Evolutionary conservation across 2,329 filamentous ascomycete genomes (phyloP), one percentile per base, ranked within the genome.

Genomic region (Cladosporium phlei): DNA sequence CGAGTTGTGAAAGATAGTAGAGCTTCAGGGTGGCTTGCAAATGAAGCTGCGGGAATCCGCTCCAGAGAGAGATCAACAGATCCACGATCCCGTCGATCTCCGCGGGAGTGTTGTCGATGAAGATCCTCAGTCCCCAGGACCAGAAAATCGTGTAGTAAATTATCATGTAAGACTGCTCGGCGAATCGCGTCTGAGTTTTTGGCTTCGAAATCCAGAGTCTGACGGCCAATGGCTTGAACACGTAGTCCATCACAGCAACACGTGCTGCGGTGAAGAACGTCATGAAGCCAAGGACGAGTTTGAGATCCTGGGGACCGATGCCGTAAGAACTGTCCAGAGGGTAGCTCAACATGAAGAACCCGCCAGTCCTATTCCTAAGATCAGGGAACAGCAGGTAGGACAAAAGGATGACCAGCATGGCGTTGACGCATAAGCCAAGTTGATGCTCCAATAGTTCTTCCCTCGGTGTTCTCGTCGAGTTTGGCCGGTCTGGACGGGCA

Each of bases 151-250:
- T 71, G 66, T 91, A 91, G 70, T 96, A 97, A 33, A 91, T 67
- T 46, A 94, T 71, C 63, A 95, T 74, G 88, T 91, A 97, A 35
- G 84, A 88, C 70, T 98, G 93, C 71, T 98, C 93, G 52, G 88
- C 88, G 69, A 97, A 95, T 34, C 40, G 25, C 12, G 16, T 12
- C 21, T 5, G 33, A 35, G 33, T 21, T 80, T 49, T 53, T 48
- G 85, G 72, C 16, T 40, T 40, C 38, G 82, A 80, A 71, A 96
- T 79, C 25, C 91, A 90, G 53, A 78, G 77, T 38, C 74, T 70
- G 53, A 79, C 82, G 33, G 86, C 90, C 46, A 94, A 69, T 5
- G 91, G 93, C 16, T 81, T 80, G 42, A 97, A 75, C 8, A 94
- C 59, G 70, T 95, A 93, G 64, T 96, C 90, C 80, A 97, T 94